phyloP scores from a whole-genome alignment of 23 red algal species.

The Gracilariopsis chorda region DNA sequence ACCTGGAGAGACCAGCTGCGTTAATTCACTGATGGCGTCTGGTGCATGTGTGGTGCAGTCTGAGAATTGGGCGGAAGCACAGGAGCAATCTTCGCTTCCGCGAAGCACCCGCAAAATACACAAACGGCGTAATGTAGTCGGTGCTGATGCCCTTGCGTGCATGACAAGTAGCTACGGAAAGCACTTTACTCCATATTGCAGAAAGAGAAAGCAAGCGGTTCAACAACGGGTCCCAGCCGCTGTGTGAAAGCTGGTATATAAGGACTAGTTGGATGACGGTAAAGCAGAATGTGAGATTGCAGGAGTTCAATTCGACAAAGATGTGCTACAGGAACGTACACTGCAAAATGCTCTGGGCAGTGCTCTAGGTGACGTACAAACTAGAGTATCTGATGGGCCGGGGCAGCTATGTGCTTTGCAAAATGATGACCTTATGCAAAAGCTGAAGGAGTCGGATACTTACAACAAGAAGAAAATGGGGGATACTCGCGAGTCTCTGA shows the following conservation, averaged over 20 bases:
- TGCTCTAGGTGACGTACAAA: neutral
- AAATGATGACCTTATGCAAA: neutral
- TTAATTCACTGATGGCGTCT: no score
- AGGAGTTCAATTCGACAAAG: neutral
- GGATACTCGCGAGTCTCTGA: neutral
- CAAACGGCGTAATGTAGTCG: no score
- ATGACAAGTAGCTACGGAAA: neutral
- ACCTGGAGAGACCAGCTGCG: no score
- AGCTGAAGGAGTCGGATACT: neutral
- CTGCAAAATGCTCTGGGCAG: neutral
- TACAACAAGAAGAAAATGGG: neutral
- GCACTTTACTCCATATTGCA: neutral
- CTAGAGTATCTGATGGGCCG: neutral
- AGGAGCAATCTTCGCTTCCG: no score
- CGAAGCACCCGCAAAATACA: no score
- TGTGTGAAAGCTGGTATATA: neutral
- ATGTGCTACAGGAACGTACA: neutral
- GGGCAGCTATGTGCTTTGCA: neutral
- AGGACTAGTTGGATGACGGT: neutral
- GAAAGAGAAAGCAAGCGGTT: neutral
- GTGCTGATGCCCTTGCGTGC: neutral
- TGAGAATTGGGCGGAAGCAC: no score
- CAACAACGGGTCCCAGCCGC: neutral
- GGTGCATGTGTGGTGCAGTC: no score
- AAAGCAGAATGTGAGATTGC: neutral